Percentiles rank a stretch among this genome's conserved stretches.
These are phyloP conservation scores for Penicillium steckii DNA, from an alignment of 495 filamentous ascomycete genomes.

Conservation along the genomic window DNA sequence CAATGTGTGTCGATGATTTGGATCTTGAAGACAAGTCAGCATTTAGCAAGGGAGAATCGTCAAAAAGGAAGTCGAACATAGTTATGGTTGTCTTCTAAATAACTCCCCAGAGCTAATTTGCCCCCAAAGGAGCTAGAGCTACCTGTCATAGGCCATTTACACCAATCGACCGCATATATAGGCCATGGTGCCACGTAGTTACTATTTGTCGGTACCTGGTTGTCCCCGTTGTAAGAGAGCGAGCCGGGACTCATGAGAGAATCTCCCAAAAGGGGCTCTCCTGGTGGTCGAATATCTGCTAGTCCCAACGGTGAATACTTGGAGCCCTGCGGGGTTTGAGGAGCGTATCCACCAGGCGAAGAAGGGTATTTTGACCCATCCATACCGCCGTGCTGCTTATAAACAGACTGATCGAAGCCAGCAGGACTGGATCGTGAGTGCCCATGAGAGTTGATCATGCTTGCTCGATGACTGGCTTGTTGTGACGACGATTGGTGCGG, in stretches of 20 bases:
- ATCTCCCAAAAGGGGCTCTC: slow-evolving; percentile 73
- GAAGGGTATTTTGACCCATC: slow-evolving; percentile 67
- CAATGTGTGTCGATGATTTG: slow-evolving; percentile 93
- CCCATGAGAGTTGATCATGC: slow-evolving; percentile 60
- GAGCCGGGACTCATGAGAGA: slow-evolving; percentile 43
- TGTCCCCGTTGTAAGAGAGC: slow-evolving; percentile 45
- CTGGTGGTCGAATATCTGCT: slow-evolving; percentile 82
- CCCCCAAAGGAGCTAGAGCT: slow-evolving; percentile 67
- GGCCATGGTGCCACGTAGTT: slow-evolving; percentile 96
- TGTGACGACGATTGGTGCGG: slow-evolving; percentile 59
- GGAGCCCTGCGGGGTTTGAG: slow-evolving; percentile 69
- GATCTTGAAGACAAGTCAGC: slow-evolving; percentile 58
- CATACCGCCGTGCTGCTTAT: slow-evolving; percentile 66
- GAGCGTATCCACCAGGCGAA: slow-evolving; percentile 64
- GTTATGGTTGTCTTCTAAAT: slow-evolving; percentile 96
- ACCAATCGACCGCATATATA: slow-evolving; percentile 98
- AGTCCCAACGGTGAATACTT: slow-evolving; percentile 84
- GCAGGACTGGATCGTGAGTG: slow-evolving; percentile 87
- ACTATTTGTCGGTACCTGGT: slow-evolving; percentile 61
- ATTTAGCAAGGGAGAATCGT: not conserved
- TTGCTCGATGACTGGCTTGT: slow-evolving; percentile 65
- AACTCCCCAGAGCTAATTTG: slow-evolving; percentile 93
- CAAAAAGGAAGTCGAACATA: slow-evolving; percentile 59
- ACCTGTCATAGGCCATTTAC: slow-evolving; percentile 88
- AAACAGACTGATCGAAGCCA: slow-evolving; percentile 68